Conservation (phyloP, 106 monocot species). For the Apostasia shenzhenica region DNA sequence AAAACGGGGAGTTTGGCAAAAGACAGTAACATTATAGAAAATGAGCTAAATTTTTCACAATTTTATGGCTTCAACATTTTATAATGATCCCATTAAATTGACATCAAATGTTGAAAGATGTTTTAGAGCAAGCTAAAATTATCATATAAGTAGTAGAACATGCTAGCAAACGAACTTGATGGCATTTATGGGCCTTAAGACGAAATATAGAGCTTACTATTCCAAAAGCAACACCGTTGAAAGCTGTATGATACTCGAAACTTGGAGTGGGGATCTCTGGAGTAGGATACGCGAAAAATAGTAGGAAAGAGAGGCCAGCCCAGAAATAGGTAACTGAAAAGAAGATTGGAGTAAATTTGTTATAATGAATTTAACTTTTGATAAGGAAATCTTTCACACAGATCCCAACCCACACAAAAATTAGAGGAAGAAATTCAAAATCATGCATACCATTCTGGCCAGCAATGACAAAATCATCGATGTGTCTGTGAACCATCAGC, state of each 20-base stretch:
- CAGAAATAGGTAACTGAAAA: slow-evolving; percentile 65
- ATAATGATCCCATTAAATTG: too few relatives aligned
- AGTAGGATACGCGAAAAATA: slow-evolving; percentile 83
- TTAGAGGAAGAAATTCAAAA: neutral
- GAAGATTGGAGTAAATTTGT: neutral
- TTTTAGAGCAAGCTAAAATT: too few relatives aligned
- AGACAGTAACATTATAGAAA: too few relatives aligned
- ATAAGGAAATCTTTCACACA: neutral
- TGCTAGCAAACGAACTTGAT: too few relatives aligned
- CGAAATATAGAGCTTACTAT: slow-evolving; percentile 52
- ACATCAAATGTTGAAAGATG: too few relatives aligned
- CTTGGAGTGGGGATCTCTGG: slow-evolving; percentile 89
- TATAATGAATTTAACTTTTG: neutral
- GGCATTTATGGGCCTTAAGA: neutral
- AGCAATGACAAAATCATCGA: slow-evolving; percentile 64
- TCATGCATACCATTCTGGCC: slow-evolving; percentile 67
- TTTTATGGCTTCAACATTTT: too few relatives aligned
- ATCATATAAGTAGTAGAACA: too few relatives aligned
- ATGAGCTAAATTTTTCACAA: too few relatives aligned
- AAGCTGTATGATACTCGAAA: slow-evolving; percentile 78
- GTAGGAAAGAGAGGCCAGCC: slow-evolving; percentile 55
- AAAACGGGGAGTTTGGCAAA: too few relatives aligned
- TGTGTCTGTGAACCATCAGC: slow-evolving; percentile 44
- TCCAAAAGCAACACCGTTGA: slow-evolving; percentile 88
- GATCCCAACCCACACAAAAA: neutral